A percentile compares a stretch with the other conserved stretches of the same genome.
Conservation (phyloP, 1,284 basidiomycete species). For the Sanghuangporus baumii region DNA sequence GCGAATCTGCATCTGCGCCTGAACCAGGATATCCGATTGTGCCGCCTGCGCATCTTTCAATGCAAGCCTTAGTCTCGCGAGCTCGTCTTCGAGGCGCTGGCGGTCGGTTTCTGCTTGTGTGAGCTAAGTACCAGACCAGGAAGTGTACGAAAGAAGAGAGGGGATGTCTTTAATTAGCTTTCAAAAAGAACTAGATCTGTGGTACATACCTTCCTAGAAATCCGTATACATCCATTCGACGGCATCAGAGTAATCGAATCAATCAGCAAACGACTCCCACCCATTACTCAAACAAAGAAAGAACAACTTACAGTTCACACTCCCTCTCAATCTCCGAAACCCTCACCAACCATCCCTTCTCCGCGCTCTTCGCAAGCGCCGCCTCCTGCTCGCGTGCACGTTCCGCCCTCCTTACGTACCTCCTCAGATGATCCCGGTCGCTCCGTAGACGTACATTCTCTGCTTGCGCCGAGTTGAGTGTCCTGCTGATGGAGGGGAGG, state of each 20-base stretch:
- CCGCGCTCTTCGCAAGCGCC: background rate
- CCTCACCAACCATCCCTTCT: constrained; percentile 6
- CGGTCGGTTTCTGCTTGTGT: constrained; percentile 5
- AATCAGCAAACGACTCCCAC: background rate
- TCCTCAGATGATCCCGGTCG: constrained; percentile 9
- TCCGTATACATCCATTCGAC: background rate
- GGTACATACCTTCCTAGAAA: constrained; percentile 9
- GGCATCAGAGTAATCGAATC: background rate
- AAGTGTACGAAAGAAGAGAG: too few species aligned
- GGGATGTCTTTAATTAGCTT: background rate
- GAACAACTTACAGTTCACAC: constrained; percentile 5
- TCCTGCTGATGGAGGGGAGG: background rate
- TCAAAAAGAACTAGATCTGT: background rate
- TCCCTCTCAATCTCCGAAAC: constrained; percentile 10
- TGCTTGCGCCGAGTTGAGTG: background rate
- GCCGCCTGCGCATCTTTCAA: constrained; percentile 5
- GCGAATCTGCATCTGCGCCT: background rate
- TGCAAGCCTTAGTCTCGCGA: background rate
- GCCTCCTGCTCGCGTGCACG: constrained; percentile 8
- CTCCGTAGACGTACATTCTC: background rate
- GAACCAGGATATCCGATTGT: constrained; percentile 1
- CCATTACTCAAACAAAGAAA: background rate
- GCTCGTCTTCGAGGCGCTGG: constrained; percentile 7
- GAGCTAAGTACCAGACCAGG: background rate
- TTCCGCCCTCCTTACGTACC: background rate